A percentile compares a stretch with the other conserved stretches of the same genome.
phyloP scores from a whole-genome alignment of 2,329 filamentous ascomycete genomes.

The Tolypocladium ophioglossoides region DNA sequence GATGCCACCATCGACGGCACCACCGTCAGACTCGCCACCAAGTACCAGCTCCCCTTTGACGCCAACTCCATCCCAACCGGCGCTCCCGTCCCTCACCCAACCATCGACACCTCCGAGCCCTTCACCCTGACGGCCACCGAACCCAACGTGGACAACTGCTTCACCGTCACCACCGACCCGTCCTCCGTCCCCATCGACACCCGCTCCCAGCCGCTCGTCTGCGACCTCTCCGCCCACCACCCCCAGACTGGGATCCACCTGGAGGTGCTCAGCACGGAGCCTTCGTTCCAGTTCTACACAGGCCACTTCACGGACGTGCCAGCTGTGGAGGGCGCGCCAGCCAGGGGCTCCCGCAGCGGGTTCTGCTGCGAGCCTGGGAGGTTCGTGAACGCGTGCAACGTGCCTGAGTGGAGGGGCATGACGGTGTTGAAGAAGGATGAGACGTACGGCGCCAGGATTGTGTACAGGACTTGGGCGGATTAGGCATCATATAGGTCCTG shows the following conservation, averaged over 20 bases:
- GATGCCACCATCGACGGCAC: conserved; percentile 43
- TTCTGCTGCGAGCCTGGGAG: conserved; percentile 91
- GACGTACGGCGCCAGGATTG: conserved; percentile 68
- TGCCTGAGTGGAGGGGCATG: conserved; percentile 68
- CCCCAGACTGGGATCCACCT: conserved; percentile 66
- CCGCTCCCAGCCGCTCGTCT: conserved; percentile 48
- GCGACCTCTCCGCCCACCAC: conserved; percentile 63
- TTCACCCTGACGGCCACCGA: conserved; percentile 63
- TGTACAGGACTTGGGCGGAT: conserved; percentile 79
- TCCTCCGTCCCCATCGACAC: conserved; percentile 54
- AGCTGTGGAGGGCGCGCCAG: conserved; percentile 48
- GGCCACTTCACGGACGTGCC: conserved; percentile 76
- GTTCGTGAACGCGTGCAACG: conserved; percentile 81
- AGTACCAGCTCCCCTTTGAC: conserved; percentile 64
- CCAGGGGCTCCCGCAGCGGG: conserved; percentile 57
- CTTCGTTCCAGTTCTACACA: conserved; percentile 94
- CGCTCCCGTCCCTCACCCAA: conserved; percentile 52
- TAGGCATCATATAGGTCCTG: conserved; percentile 16
- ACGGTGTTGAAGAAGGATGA: conserved; percentile 75
- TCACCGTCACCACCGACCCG: conserved; percentile 61
- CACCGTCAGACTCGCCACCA: conserved; percentile 54
- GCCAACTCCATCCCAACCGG: conserved; percentile 63
- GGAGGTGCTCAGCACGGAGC: conserved; percentile 84
- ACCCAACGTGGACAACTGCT: conserved; percentile 84
- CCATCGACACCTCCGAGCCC: conserved; percentile 50